phyloP scores from a whole-genome alignment of 768 basidiomycete species.

The Rhodotorula paludigena region DNA sequence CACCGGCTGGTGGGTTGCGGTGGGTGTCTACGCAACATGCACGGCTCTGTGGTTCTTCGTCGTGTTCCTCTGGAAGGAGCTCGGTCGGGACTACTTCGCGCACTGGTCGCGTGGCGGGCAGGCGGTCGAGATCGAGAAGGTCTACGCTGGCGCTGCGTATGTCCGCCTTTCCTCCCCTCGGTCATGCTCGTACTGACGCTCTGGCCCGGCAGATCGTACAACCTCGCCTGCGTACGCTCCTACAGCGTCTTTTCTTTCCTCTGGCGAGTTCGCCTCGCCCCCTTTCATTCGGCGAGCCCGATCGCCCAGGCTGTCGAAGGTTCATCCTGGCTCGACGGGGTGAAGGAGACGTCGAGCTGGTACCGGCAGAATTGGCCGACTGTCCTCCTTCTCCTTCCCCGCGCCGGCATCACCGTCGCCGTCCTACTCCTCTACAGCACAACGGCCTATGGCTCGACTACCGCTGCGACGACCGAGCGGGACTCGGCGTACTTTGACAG shows the following conservation, averaged over 20 bases:
- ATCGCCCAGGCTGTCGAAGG: slow-evolving; percentile 10
- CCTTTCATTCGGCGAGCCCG: background rate
- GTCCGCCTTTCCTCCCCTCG: background rate
- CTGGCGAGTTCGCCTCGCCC: slow-evolving; percentile 26
- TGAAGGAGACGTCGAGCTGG: slow-evolving; percentile 17
- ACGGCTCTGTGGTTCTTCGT: slow-evolving; percentile 20
- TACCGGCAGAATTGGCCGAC: slow-evolving; percentile 38
- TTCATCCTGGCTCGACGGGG: slow-evolving; percentile 9
- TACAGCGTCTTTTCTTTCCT: slow-evolving; percentile 29
- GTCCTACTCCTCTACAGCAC: slow-evolving; percentile 29
- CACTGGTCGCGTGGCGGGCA: slow-evolving; percentile 10
- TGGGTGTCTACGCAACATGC: slow-evolving; percentile 23
- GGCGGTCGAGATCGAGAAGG: slow-evolving; percentile 17
- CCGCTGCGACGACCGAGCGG: background rate
- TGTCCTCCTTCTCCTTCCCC: slow-evolving; percentile 28
- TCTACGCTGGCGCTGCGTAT: slow-evolving; percentile 31
- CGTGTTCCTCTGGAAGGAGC: slow-evolving; percentile 6
- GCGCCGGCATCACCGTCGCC: slow-evolving; percentile 32
- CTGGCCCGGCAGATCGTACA: slow-evolving; percentile 1
- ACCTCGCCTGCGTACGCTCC: slow-evolving; percentile 18
- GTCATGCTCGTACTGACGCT: too few relatives aligned
- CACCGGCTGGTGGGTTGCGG: slow-evolving; percentile 28
- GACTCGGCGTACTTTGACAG: slow-evolving; percentile 24
- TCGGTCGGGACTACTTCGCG: slow-evolving; percentile 3
- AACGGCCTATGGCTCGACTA: slow-evolving; percentile 14